Evolutionary conservation across 163 green algal species (phyloP), one percentile per base, ranked within the genome.

Genomic region (Prototheca stagnorum): DNA sequence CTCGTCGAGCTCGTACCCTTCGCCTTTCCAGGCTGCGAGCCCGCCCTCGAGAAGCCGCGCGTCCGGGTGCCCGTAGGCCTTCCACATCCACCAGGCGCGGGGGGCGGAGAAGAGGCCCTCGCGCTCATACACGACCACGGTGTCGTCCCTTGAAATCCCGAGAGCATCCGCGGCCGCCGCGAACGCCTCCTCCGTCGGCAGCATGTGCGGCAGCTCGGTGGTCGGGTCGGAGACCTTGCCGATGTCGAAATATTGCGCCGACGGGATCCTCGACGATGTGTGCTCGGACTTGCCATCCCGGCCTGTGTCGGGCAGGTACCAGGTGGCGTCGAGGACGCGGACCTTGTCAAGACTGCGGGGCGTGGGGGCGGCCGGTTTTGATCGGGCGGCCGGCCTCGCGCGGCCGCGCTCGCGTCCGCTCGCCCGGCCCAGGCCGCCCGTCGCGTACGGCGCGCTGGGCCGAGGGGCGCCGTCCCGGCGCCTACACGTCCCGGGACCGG

Each of bases 21-120:
- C 51, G 3, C 56, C 59, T n/a, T 68, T 43, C 78, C 81, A 97
- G 0, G 72, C 76, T 0, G 81, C 81, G 14, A 88, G 50, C 12
- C 88, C 88, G 5, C 88, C 88, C 44, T 95, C 74, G 39, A 97
- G 55, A 36, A 96, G 84, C 0, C 67, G 61, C n/a, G 95, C 82
- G 34, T 76, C 85, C 59, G 2, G 8, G 47, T 84, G 80, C 0
- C 81, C 81, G 54, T 87, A 81, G 11, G 73, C 56, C 9, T 65
- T 68, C 67, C 84, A 87, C 0, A 75, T 92, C 79, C 79, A 95
- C 83, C 83, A 93, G 1, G 64, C 77, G 3, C 84, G 57, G 0
- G 84, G 77, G 1, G 74, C 62, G 11, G 62, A 80, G 64, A 92
- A 93, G 21, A 86, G 65, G 44, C 85, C 85, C 27, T 68, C 25